Evolutionary conservation across 164 flowering plant genomes (phyloP), one percentile per base, ranked within the genome.

Genomic region (Saururus chinensis): DNA sequence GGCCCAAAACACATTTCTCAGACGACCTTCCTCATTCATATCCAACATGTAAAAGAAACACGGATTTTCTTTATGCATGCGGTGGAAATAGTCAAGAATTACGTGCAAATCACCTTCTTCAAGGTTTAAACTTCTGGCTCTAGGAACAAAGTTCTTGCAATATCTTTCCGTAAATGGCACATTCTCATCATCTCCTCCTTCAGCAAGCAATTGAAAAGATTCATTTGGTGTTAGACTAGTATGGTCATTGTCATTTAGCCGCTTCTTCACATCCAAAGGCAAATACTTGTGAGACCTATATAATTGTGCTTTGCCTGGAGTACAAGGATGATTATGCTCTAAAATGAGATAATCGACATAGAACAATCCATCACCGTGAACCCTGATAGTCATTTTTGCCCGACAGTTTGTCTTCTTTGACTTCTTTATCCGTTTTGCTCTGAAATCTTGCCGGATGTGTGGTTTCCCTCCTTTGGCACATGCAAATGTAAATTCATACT

Each of bases 1-100:
- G 17, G 54, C 60, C 67, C 67, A 64, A 56, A 64, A 64, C 12
- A 56, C 26, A 56, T 57, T 64, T 9, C 53, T 64, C 40, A 56
- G n/a, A 12, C 25, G 35, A 9, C 40, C 53, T 40, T 40, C 52
- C 40, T 41, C 60, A 57, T 56, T 60, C 41, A 56, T 9, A 37
- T 64, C 57, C 21, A 64, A 19, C 23, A 26, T 2, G 48, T 56
- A 57, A 56, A 55, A 56, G 53, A 64, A 64, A 19, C n/a, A n/a
- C 8, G 67, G 52, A 19, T 64, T 56, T 22, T 21, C 19, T 19
- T 13, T 23, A 24, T 56, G 57, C 53, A 42, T 56, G 11, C 26
- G 57, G 40, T 30, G n/a, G 24, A 63, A 63, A 54, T 19, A 53
- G 5, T 53, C 58, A n/a, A 37, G 30, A n/a, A 53, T 48, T 35